Conservation (phyloP, 2,329 filamentous ascomycete genomes). For the Diplodia mutila region DNA sequence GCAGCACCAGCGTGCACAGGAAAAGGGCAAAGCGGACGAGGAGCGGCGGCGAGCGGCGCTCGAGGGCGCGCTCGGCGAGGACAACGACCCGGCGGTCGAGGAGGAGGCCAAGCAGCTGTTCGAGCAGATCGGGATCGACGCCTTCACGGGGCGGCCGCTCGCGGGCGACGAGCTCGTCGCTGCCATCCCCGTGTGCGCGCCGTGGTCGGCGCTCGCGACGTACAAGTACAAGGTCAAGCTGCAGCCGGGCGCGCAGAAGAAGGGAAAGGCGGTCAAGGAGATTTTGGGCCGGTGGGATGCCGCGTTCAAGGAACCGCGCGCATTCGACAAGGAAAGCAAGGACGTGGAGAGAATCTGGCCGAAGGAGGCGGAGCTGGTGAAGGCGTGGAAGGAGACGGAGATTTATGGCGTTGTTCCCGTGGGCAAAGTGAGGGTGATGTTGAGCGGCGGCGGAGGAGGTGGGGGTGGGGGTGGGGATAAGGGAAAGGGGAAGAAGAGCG, state of each 20-base stretch:
- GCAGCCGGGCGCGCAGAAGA: slow-evolving; percentile 87
- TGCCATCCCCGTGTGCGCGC: slow-evolving; percentile 65
- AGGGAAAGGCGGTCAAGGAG: slow-evolving; percentile 92
- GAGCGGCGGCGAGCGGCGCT: slow-evolving; percentile 60
- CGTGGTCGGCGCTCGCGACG: slow-evolving; percentile 65
- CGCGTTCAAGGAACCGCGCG: slow-evolving; percentile 58
- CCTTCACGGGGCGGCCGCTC: slow-evolving; percentile 75
- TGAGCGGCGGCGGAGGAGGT: slow-evolving; percentile 50
- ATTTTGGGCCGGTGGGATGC: slow-evolving; percentile 80
- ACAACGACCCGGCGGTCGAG: slow-evolving; percentile 56
- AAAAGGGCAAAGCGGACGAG: slow-evolving; percentile 76
- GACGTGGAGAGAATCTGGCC: slow-evolving; percentile 79
- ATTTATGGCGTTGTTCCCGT: slow-evolving; percentile 80
- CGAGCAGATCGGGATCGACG: slow-evolving; percentile 64
- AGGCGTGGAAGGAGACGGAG: slow-evolving; percentile 79
- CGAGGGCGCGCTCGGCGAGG: slow-evolving; percentile 32
- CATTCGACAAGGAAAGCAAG: slow-evolving; percentile 50
- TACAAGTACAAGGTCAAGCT: slow-evolving; percentile 96
- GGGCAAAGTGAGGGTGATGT: slow-evolving; percentile 78
- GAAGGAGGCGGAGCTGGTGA: slow-evolving; percentile 81
- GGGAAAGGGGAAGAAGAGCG: slow-evolving; percentile 34
- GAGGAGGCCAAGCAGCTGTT: slow-evolving; percentile 58
- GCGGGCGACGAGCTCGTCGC: slow-evolving; percentile 80
- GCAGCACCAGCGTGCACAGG: slow-evolving; percentile 78
- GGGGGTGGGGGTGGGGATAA: slow-evolving; percentile 33